These are phyloP conservation scores for Candida tropicalis DNA, from an alignment of 1,139 yeast genomes.

Conservation along the genomic window DNA sequence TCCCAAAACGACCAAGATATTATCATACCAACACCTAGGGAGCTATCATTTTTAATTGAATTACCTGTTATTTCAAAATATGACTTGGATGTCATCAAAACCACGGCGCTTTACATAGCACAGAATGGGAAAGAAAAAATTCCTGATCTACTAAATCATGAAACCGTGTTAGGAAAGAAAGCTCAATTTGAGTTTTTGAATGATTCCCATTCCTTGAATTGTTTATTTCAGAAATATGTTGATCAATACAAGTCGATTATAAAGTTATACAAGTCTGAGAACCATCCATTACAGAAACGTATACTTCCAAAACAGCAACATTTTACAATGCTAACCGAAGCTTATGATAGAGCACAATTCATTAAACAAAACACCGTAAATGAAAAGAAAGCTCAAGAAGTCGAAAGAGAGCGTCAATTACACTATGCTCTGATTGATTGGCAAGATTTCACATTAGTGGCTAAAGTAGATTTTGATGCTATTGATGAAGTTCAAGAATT, in stretches of 20 bases:
- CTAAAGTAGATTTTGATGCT: conserved; percentile 66
- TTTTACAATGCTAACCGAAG: conserved; percentile 42
- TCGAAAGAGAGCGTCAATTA: conserved; percentile 34
- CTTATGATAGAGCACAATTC: conserved; percentile 62
- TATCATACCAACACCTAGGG: conserved; percentile 18
- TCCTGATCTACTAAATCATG: conserved; percentile 36
- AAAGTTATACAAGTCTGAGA: conserved; percentile 16
- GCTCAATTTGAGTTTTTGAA: conserved; percentile 73
- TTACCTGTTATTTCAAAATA: conserved; percentile 60
- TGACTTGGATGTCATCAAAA: conserved; percentile 70
- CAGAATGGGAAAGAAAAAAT: conserved; percentile 53
- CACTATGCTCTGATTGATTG: conserved; percentile 83
- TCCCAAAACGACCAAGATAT: conserved; percentile 6
- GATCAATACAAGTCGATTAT: conserved; percentile 57
- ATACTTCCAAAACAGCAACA: conserved; percentile 11
- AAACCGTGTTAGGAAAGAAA: conserved; percentile 38
- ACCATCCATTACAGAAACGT: conserved; percentile 10
- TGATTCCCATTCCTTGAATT: conserved; percentile 61
- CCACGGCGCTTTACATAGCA: conserved; percentile 72
- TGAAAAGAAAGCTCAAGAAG: conserved; percentile 35
- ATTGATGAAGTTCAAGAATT: conserved; percentile 65
- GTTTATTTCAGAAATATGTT: conserved; percentile 52
- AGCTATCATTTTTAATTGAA: conserved; percentile 49
- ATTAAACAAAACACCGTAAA: conserved; percentile 37
- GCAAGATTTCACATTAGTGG: conserved; percentile 79